These are phyloP conservation scores for Xylariaceae sp. DNA, from an alignment of 2,329 filamentous ascomycete species.

Conservation along the genomic window DNA sequence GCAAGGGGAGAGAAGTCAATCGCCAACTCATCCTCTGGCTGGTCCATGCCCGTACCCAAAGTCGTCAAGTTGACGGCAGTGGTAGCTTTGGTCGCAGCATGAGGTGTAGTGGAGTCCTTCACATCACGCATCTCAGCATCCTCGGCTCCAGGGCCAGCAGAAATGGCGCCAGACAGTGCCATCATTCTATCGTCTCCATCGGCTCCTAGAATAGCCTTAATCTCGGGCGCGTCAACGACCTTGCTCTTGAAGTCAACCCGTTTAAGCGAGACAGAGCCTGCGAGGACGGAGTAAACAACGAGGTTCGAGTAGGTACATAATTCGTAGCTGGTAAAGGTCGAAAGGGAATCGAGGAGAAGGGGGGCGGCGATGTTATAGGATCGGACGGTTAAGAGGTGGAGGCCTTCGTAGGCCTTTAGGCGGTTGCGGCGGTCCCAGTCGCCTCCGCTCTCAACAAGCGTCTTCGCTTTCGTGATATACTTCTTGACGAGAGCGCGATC, in stretches of 20 bases:
- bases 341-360: slow-evolving; percentile 90
- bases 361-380: slow-evolving; percentile 87
- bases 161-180: slow-evolving; percentile 73
- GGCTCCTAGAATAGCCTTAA: slow-evolving; percentile 85
- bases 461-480: slow-evolving; percentile 82
- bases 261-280: slow-evolving; percentile 89
- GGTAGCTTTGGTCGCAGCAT: slow-evolving; percentile 44
- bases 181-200: slow-evolving; percentile 82
- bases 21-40: slow-evolving; percentile 71
- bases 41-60: slow-evolving; percentile 62
- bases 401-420: slow-evolving; percentile 95
- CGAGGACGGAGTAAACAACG: slow-evolving; percentile 91
- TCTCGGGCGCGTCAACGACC: slow-evolving; percentile 96
- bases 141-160: slow-evolving; percentile 70
- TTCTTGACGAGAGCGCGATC: slow-evolving; percentile 91
- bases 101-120: slow-evolving; percentile 47
- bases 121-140: slow-evolving; percentile 68
- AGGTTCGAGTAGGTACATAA: slow-evolving; percentile 94
- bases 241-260: slow-evolving; percentile 98
- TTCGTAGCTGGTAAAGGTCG: slow-evolving; percentile 97
- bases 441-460: slow-evolving; percentile 87
- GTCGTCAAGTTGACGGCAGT: slow-evolving; percentile 84
- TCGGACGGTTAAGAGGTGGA: slow-evolving; percentile 87
- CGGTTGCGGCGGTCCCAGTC: slow-evolving; percentile 98
- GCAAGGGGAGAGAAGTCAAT: slow-evolving; percentile 88